Evolutionary conservation across 1,284 basidiomycete species (phyloP).

Genomic region (Heliocybe sulcata): DNA sequence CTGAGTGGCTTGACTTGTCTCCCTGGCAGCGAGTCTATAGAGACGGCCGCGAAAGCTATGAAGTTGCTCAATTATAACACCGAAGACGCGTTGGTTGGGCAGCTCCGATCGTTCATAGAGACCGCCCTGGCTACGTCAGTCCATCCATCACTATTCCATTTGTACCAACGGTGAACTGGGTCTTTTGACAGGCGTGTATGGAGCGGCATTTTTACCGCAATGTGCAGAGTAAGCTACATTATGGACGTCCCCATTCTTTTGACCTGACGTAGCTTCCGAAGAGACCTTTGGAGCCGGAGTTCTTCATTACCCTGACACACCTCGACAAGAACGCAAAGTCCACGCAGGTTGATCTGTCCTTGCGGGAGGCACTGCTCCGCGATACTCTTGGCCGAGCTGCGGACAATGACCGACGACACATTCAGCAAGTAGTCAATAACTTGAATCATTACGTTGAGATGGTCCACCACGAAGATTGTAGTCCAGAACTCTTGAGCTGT

Average conservation of each 20-base stretch:
- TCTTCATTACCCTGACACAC: slow-evolving; percentile 44
- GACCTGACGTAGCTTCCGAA: slow-evolving; percentile 14
- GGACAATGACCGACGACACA: slow-evolving; percentile 40
- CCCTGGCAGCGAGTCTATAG: slow-evolving; percentile 34
- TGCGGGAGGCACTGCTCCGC: slow-evolving; percentile 13
- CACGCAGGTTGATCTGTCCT: slow-evolving; percentile 25
- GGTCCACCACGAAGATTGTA: slow-evolving; percentile 47
- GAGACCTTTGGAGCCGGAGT: slow-evolving; percentile 38
- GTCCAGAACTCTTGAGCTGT: slow-evolving; percentile 46
- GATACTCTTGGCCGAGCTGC: slow-evolving; percentile 44
- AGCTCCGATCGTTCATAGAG: slow-evolving; percentile 48
- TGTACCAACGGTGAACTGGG: neutral
- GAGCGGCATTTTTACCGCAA: slow-evolving; percentile 42
- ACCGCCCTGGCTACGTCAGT: slow-evolving; percentile 41
- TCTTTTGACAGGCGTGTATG: neutral
- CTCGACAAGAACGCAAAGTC: slow-evolving; percentile 29
- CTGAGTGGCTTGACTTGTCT: slow-evolving; percentile 4
- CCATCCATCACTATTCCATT: slow-evolving; percentile 21
- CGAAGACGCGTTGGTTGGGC: slow-evolving; percentile 51
- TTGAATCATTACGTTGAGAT: slow-evolving; percentile 42
- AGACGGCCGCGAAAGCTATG: slow-evolving; percentile 40
- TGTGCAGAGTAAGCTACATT: slow-evolving; percentile 42
- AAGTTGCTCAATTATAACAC: slow-evolving; percentile 35
- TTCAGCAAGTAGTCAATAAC: slow-evolving; percentile 48
- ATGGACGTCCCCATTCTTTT: neutral